These are phyloP conservation scores for Wolfiporia cocos DNA, from an alignment of 1,284 basidiomycete species.

Conservation along the genomic window DNA sequence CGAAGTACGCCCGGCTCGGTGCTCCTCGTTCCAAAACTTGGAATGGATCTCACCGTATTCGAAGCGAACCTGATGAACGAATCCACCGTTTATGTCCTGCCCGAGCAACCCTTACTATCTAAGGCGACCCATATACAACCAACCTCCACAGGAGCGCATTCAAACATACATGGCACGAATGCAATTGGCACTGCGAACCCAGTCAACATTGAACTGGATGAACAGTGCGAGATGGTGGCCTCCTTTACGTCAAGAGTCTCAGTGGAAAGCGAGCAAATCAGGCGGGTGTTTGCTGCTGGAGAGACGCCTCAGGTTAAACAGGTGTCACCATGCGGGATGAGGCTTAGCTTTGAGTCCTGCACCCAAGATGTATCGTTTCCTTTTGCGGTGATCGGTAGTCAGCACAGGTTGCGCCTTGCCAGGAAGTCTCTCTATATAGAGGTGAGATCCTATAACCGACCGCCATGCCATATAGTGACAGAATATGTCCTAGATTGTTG, in stretches of 20 bases:
- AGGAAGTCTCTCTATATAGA: not conserved
- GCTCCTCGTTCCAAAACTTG: conserved; percentile 18
- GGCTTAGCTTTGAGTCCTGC: not conserved
- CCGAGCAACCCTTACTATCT: conserved; percentile 12
- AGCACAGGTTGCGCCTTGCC: not conserved
- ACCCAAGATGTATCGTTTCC: not conserved
- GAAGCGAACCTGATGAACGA: conserved; percentile 24
- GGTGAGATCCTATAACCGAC: not conserved
- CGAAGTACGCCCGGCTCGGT: conserved; percentile 19
- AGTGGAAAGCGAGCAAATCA: not conserved
- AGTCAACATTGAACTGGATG: conserved; percentile 24
- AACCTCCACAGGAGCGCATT: not conserved
- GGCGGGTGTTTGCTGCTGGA: not conserved
- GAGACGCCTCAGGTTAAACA: not conserved
- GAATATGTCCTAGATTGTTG: conserved; percentile 21
- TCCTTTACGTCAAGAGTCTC: not conserved
- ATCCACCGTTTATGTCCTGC: conserved; percentile 25
- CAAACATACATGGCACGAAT: not conserved
- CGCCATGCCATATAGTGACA: not conserved
- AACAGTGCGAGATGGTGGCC: conserved; percentile 24
- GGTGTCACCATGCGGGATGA: not conserved
- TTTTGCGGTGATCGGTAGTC: not conserved
- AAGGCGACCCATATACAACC: not conserved
- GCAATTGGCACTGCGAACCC: conserved; percentile 4
- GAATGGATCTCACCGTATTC: conserved; percentile 24